Base-by-base conservation (phyloP, 106 monocot genomes). In the Dendrobium huoshanense region DNA sequence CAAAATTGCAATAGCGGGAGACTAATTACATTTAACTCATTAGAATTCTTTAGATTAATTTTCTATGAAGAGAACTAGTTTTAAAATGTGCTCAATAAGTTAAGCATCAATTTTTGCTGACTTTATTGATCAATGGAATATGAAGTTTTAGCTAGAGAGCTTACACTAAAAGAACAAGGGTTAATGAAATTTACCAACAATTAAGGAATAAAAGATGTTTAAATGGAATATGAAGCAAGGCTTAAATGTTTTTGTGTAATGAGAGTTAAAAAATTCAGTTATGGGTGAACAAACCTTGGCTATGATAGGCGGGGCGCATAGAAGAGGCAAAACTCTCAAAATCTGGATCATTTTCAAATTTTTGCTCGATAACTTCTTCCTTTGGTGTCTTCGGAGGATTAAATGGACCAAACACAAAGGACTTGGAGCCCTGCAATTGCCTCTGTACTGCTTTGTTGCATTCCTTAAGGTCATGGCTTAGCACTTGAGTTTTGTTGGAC, bases 381-480 rank as follows among this genome's bases (percentile, higher is more conserved):
- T 47, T 42, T 16, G 31, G 42, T n/a, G 77, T 68, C 9, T 41
- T 55, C 75, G 61, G 54, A 33, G 99, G 99, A 40, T 75, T 79
- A 75, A 99, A 99, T 75, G 99, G 99, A 1, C 95, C 99, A 85
- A 93, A 99, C 81, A 82, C 84, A 78, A 80, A 91, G 65, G 81
- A 74, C 76, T 88, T 87, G 0, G 87, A 80, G 19, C 77, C 67
- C 43, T 91, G 82, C 49, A 89, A 75, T 67, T 92, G 91, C 82
- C 81, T 92, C 54, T 87, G 90, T 33, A 81, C 95, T 43, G 90
- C 70, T 19, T 84, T 55, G 80, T 95, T 95, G 83, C 91, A 91
- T 45, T 88, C 84, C 41, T 83, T 85, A 41, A 85, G 73, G 18
- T 79, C 83, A 0, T 88, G 87, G 67, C 27, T 81, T 72, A 51